Conservation (phyloP, 2,329 filamentous ascomycete genomes). For the Aspergillus latus region DNA sequence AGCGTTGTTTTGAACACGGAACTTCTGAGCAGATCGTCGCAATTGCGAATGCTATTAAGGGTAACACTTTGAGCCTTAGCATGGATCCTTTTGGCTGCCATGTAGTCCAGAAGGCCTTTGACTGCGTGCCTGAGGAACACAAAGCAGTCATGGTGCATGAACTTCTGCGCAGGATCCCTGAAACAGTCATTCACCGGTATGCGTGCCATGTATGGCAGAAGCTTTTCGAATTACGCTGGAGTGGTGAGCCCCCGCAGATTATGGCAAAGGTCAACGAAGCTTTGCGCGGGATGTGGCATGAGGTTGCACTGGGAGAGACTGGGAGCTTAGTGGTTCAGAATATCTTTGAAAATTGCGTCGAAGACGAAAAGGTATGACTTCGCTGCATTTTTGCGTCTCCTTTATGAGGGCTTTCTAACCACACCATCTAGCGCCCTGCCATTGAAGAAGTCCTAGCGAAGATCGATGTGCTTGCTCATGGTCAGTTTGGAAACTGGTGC, state of each 20-base stretch:
- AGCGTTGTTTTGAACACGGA: slow-evolving; percentile 98
- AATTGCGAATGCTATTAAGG: slow-evolving; percentile 90
- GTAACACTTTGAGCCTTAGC: slow-evolving; percentile 88
- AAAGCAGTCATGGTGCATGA: slow-evolving; percentile 99
- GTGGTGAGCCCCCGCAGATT: slow-evolving; percentile 89
- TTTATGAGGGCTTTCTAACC: slow-evolving; percentile 16
- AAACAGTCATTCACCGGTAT: slow-evolving; percentile 97
- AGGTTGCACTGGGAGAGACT: slow-evolving; percentile 94
- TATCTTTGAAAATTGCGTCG: slow-evolving; percentile 98
- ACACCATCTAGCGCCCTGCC: slow-evolving; percentile 72
- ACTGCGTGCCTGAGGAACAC: slow-evolving; percentile 95
- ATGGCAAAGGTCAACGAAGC: slow-evolving; percentile 99
- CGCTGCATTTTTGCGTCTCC: not conserved
- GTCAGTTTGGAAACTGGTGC: slow-evolving; percentile 99
- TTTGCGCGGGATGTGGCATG: slow-evolving; percentile 95
- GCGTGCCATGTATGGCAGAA: slow-evolving; percentile 99
- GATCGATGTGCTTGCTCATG: slow-evolving; percentile 94
- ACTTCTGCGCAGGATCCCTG: slow-evolving; percentile 87
- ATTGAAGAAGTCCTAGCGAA: slow-evolving; percentile 94
- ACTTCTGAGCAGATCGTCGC: slow-evolving; percentile 91
- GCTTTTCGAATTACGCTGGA: slow-evolving; percentile 96
- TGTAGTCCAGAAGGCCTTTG: slow-evolving; percentile 97
- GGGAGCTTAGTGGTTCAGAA: slow-evolving; percentile 98
- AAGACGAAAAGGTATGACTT: slow-evolving; percentile 87
- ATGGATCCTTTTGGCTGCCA: slow-evolving; percentile 99